Conservation (phyloP, 345 rosid species). For the Pugionium dolabratum region DNA sequence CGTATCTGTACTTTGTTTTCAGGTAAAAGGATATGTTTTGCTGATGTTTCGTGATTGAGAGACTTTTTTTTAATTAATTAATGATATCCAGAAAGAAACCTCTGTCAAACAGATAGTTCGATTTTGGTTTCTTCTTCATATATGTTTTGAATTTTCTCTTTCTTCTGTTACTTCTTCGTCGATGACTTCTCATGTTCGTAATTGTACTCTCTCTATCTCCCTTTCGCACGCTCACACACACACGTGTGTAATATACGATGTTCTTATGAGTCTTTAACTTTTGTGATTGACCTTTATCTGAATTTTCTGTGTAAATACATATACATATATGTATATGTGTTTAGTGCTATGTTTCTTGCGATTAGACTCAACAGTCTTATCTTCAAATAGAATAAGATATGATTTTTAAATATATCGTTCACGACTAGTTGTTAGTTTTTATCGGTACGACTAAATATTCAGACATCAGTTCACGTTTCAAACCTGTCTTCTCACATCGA, state of each 20-base stretch:
- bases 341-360: constrained; percentile 32
- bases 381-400: neutral
- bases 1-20: constrained; percentile 30
- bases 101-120: constrained; percentile 3
- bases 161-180: constrained; percentile 11
- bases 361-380: constrained; percentile 30
- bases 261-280: constrained; percentile 31
- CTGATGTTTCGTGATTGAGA: neutral
- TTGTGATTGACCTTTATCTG: constrained; percentile 27
- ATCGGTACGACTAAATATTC: constrained; percentile 39
- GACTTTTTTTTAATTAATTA: neutral
- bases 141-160: constrained; percentile 12
- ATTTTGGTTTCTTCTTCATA: constrained; percentile 6
- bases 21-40: constrained; percentile 1
- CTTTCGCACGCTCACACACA: constrained; percentile 2
- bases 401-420: neutral
- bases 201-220: constrained; percentile 19
- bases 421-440: constrained; percentile 31
- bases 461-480: constrained; percentile 44
- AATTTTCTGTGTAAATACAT: neutral
- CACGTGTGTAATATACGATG: constrained; percentile 28
- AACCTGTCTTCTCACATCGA: constrained; percentile 18
- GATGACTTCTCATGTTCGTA: constrained; percentile 31
- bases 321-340: neutral
- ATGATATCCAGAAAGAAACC: neutral